These are phyloP conservation scores for Murraya koenigii DNA, from an alignment of 345 rosid species.

Conservation along the genomic window DNA sequence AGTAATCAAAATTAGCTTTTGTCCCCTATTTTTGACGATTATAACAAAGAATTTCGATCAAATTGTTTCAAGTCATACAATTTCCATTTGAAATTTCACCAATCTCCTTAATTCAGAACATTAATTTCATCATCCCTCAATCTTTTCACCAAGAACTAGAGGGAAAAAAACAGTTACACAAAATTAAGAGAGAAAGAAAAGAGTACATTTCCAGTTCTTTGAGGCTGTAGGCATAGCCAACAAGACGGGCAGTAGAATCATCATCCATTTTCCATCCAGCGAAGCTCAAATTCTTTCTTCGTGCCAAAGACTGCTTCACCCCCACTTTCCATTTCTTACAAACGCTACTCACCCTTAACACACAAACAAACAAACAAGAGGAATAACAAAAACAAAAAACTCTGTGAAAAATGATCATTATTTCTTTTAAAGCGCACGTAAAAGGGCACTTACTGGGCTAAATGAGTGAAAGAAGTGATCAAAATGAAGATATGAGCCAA, in stretches of 20 bases:
- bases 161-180: not conserved
- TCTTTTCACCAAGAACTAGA: not conserved
- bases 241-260: constrained; percentile 69
- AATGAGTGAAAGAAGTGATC: constrained; percentile 74
- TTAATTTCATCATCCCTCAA: not conserved
- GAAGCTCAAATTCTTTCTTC: constrained; percentile 66
- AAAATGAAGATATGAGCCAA: constrained; percentile 63
- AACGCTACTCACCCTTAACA: constrained; percentile 68
- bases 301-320: constrained; percentile 73
- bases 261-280: constrained; percentile 87
- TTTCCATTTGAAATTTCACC: not conserved
- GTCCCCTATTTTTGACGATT: not conserved
- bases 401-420: not conserved
- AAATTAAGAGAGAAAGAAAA: not conserved
- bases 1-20: too few species aligned
- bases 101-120: not conserved
- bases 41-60: not conserved
- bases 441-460: constrained; percentile 59
- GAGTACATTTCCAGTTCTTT: constrained; percentile 69
- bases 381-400: constrained; percentile 1
- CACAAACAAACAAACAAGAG: not conserved
- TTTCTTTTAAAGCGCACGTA: not conserved
- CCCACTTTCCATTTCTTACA: constrained; percentile 88
- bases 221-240: constrained; percentile 68
- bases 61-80: not conserved